Evolutionary conservation across 306 rosid species (phyloP), one percentile per base, ranked within the genome.

Genomic region (Quercus gilva): DNA sequence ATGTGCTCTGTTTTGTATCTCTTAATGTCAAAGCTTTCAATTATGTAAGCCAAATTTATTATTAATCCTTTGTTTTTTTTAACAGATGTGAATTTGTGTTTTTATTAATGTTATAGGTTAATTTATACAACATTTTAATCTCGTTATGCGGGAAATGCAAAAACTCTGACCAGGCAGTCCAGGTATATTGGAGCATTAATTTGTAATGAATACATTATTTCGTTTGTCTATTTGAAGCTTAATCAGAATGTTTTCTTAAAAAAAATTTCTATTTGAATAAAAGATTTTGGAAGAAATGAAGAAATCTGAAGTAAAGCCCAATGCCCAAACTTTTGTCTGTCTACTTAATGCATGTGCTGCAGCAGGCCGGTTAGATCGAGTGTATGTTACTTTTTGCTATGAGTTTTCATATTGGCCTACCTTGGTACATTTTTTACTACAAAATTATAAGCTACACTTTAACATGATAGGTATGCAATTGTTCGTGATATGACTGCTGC

Each of bases 401-500:
- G 15, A 33, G 20, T 69, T 68, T n/a, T 76, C 73, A 69, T 37
- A 57, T 52, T 59, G 31, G 23, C 3, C 18, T 55, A 53, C 68
- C 31, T 25, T 45, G 61, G 73, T 81, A 74, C 59, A 20, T 81
- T 69, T 83, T 69, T 83, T 76, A 58, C 37, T 51, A 20, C 72
- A 69, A 55, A 67, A 73, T 43, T 61, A 4, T 43, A 75, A 55
- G 59, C 25, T 83, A 23, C 35, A 61, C 71, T 80, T 35, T 73
- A n/a, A 63, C 81, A 77, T 71, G 87, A n/a, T 85, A 95, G 98
- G 90, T 85, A 88, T 86, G 90, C 98, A 41, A 90, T 93, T 87
- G 93, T 93, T 55, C 97, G 96, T 65, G 99, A 95, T 86, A 95
- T 93, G 98, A 91, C 94, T 74, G 91, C 99, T 76, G 98, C 98